Conservation (phyloP, 208 protist species). For the Trypanosoma grayi region DNA sequence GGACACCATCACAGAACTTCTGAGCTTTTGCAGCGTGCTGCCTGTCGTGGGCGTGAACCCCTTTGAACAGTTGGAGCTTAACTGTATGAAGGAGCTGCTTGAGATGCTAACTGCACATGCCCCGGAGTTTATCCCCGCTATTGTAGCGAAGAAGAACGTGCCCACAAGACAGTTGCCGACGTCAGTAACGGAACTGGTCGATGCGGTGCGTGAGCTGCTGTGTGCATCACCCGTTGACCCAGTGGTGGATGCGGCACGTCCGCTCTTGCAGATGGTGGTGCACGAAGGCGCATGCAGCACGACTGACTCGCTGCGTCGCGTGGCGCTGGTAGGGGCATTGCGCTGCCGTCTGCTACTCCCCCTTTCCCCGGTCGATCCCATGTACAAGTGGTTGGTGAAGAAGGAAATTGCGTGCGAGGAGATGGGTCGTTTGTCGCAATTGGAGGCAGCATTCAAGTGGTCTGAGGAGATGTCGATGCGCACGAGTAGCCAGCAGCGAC, state of each 20-base stretch:
- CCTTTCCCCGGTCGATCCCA: slow-evolving; percentile 74
- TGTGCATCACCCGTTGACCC: background rate
- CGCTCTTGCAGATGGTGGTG: slow-evolving; percentile 18
- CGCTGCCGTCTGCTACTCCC: slow-evolving; percentile 83
- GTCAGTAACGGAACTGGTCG: background rate
- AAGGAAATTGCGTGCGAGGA: slow-evolving; percentile 42
- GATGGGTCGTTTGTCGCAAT: slow-evolving; percentile 35
- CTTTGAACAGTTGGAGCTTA: slow-evolving; percentile 59
- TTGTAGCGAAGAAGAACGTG: background rate
- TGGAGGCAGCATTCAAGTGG: slow-evolving; percentile 61
- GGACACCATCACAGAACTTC: slow-evolving; percentile 35
- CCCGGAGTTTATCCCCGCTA: background rate
- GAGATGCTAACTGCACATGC: slow-evolving; percentile 35
- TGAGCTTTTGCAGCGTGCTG: slow-evolving; percentile 50
- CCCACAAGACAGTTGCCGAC: background rate
- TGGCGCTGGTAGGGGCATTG: slow-evolving; percentile 60
- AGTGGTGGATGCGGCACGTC: slow-evolving; percentile 21
- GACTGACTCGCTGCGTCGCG: slow-evolving; percentile 31
- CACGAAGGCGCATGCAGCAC: slow-evolving; percentile 8
- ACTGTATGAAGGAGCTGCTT: slow-evolving; percentile 50
- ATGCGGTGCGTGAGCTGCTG: slow-evolving; percentile 13
- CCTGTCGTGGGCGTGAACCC: slow-evolving; percentile 39
- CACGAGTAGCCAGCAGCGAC: slow-evolving; percentile 32
- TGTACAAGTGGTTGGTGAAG: slow-evolving; percentile 61
- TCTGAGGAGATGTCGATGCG: slow-evolving; percentile 58